Conservation (phyloP, 2,329 filamentous ascomycete genomes). For the Ophiostoma australiae region DNA sequence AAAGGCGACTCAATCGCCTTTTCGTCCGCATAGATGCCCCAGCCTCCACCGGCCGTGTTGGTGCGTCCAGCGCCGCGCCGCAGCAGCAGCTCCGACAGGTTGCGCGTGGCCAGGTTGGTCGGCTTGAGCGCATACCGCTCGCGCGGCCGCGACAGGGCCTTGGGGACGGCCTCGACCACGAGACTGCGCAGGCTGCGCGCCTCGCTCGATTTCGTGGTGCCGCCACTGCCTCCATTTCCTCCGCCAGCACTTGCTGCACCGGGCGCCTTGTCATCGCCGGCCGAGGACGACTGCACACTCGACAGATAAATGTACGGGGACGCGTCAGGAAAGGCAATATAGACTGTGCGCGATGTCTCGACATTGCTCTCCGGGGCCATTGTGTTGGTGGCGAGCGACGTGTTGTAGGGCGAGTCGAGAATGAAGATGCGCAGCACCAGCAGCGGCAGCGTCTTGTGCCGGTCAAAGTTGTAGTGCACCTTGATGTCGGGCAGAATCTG, state of each 20-base stretch:
- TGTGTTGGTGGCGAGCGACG: constrained; percentile 43
- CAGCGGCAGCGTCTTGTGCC: constrained; percentile 63
- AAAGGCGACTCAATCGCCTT: constrained; percentile 50
- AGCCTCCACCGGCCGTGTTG: constrained; percentile 70
- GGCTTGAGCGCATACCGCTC: constrained; percentile 64
- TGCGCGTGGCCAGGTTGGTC: constrained; percentile 66
- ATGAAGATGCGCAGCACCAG: constrained; percentile 74
- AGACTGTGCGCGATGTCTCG: constrained; percentile 68
- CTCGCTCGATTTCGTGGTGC: constrained; percentile 37
- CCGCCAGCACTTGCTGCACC: background rate
- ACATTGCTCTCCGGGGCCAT: constrained; percentile 36
- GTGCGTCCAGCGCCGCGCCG: constrained; percentile 64
- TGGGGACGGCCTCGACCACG: constrained; percentile 73
- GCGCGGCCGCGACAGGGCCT: constrained; percentile 70
- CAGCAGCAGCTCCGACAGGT: constrained; percentile 63
- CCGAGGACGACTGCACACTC: constrained; percentile 39
- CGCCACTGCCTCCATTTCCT: background rate
- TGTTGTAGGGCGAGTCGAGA: constrained; percentile 74
- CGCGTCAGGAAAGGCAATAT: constrained; percentile 75
- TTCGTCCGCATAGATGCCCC: constrained; percentile 71
- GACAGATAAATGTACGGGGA: constrained; percentile 69
- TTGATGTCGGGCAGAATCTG: constrained; percentile 75
- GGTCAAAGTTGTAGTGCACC: constrained; percentile 74
- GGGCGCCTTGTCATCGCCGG: constrained; percentile 11
- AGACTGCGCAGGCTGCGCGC: constrained; percentile 62